Evolutionary conservation across 1,284 basidiomycete species (phyloP), one percentile per base, ranked within the genome.

Genomic region (Crucibulum parvulum): DNA sequence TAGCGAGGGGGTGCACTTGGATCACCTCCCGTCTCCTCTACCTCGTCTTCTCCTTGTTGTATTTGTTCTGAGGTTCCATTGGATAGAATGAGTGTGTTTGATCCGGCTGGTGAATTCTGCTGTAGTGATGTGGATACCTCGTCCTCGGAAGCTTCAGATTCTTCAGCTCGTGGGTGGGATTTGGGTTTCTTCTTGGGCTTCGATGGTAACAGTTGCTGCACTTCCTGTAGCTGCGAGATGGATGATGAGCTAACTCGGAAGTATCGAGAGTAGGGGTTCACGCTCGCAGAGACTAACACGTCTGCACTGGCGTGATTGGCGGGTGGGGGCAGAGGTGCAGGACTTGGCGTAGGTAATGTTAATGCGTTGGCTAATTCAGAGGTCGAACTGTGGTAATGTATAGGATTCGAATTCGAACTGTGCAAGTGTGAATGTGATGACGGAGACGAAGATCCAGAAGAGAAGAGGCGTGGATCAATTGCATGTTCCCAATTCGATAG

Each of bases 331-430:
- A 31, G 54, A 31, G 37, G 43, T 41, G 41, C n/a, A 24, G 16
- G n/a, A 18, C 13, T 15, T 38, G 38, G 53, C 34, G 46, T 56
- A n/a, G 73, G 73, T 34, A 77, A 62, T 6, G 76, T 76, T 52
- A 82, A 67, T 2, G 80, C 81, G 52, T 78, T 76, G 2, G 80
- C 80, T 6, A 82, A 70, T 59, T 78, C 79, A 6, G 80, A 81
- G 58, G 71, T 74, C 4, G 70, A 69, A 46, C 65, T 60, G 50
- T 24, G 24, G 4, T 24, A 24, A 24, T 24, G 24, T 24, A 24
- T 24, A 4, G 24, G 24, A 24, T 24, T 52, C 15, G 51, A 37
- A 37, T 52, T 24, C 15, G 34, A 15, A 11, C 24, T 24, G 36
- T 24, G 15, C 15, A 52, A 31, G 64, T 65, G 16, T 60, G 48